Evolutionary conservation across 352 stramenopile species (phyloP).

Genomic region (Phytophthora niederhauseri): DNA sequence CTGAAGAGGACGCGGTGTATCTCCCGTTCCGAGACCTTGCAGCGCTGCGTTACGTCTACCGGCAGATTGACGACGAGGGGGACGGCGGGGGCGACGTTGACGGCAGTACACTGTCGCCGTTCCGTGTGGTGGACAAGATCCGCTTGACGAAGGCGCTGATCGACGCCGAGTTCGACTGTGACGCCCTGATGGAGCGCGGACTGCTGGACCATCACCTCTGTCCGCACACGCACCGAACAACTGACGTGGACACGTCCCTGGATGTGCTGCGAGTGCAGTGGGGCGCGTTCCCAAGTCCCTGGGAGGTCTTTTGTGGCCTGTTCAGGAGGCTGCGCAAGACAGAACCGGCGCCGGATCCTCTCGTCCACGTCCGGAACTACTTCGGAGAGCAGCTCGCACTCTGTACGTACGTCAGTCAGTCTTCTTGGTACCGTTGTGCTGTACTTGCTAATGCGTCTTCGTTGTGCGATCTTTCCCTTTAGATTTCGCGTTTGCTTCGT

Average conservation of each 20-base stretch:
- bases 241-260: slow-evolving; percentile 74
- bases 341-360: slow-evolving; percentile 42
- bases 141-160: slow-evolving; percentile 73
- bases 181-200: slow-evolving; percentile 54
- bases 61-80: slow-evolving; percentile 56
- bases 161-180: slow-evolving; percentile 75
- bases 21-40: slow-evolving; percentile 57
- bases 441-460: slow-evolving; percentile 6
- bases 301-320: slow-evolving; percentile 28
- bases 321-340: slow-evolving; percentile 2
- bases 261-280: slow-evolving; percentile 61
- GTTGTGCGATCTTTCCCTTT: neutral
- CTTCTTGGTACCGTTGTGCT: neutral
- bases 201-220: slow-evolving; percentile 66
- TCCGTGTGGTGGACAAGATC: slow-evolving; percentile 81
- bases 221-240: slow-evolving; percentile 57
- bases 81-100: slow-evolving; percentile 23
- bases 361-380: slow-evolving; percentile 74
- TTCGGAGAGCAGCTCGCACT: slow-evolving; percentile 82
- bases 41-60: slow-evolving; percentile 72
- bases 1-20: slow-evolving; percentile 32
- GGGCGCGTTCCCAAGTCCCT: slow-evolving; percentile 43
- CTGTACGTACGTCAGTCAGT: slow-evolving; percentile 47
- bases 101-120: slow-evolving; percentile 46
- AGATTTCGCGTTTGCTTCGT: slow-evolving; percentile 77